Evolutionary conservation across 2,329 filamentous ascomycete species (phyloP), one percentile per base, ranked within the genome.

Genomic region (Colletotrichum chlorophyti): DNA sequence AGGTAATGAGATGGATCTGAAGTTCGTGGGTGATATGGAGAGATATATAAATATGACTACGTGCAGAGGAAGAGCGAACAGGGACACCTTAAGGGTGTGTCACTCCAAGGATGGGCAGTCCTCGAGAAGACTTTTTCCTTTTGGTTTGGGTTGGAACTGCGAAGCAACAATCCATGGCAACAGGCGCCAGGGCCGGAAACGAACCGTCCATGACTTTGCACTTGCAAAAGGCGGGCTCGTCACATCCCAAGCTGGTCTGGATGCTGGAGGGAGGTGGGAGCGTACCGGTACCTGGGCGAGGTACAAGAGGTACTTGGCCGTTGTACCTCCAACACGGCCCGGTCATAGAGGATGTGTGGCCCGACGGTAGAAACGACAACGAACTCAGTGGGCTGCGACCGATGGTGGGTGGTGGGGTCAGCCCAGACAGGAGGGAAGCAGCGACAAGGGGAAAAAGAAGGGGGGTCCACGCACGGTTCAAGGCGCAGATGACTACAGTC

Each of bases 261-360:
- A 41, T 47, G 45, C 46, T 29, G 45, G 58, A 60, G 29, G 46
- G 53, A 52, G 35, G 41, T 42, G 52, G 46, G 34, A 40, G 38
- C 35, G 60, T 62, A 62, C 60, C 57, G 51, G 60, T 60, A 62
- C 60, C 37, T 53, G 35, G 17, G n/a, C 5, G 17, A 48, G 37
- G 60, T 62, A 53, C 60, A 15, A 51, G 35, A 10, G 53, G 34
- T 48, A 43, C 35, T 34, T 48, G 9, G 29, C 27, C 9, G 43
- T 48, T 17, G 50, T 55, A 59, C 50, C 24, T 31, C 31, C 7
- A 23, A 26, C n/a, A n/a, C n/a, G n/a, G n/a, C n/a, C n/a, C n/a
- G n/a, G n/a, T n/a, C n/a, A 38, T 27, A 8, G 42, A 34, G 6
- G 11, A 19, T 29, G 14, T 19, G 8, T 42, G 37, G 41, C 27